Evolutionary conservation across 2,329 filamentous ascomycete species (phyloP).

Genomic region (Hymenotorrendiella dingleyae): DNA sequence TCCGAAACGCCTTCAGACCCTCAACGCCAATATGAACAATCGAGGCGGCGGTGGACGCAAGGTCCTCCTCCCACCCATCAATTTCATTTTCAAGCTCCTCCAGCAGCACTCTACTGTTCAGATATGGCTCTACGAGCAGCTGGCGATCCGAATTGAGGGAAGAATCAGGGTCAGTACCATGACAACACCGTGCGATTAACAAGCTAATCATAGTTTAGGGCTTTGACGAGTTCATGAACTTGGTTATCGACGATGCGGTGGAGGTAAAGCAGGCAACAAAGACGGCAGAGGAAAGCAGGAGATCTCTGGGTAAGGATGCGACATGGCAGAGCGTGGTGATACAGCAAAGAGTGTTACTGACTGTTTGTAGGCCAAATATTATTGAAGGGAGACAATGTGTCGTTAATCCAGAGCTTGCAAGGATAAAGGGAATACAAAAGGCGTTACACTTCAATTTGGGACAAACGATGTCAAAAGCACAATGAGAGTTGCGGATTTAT

Average conservation of each 20-base stretch:
- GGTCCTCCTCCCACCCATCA: conserved; percentile 71
- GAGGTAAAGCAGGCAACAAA: conserved; percentile 85
- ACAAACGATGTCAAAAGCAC: conserved; percentile 17
- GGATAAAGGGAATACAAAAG: conserved; percentile 21
- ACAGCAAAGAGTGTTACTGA: conserved; percentile 16
- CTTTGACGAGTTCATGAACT: conserved; percentile 99
- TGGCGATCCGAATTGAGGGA: conserved; percentile 89
- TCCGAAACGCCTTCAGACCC: background rate
- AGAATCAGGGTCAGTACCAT: conserved; percentile 74
- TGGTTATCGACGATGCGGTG: conserved; percentile 91
- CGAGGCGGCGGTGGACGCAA: conserved; percentile 44
- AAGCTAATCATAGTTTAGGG: conserved; percentile 48
- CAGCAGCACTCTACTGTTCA: conserved; percentile 71
- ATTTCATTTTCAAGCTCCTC: conserved; percentile 91
- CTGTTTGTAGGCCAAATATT: conserved; percentile 51
- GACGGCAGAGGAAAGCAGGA: conserved; percentile 71
- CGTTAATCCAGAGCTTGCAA: conserved; percentile 47
- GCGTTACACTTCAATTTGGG: conserved; percentile 21
- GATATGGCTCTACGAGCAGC: conserved; percentile 96
- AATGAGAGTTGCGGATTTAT: conserved; percentile 6
- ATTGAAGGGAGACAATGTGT: conserved; percentile 63
- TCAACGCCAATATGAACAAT: conserved; percentile 30
- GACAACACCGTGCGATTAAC: background rate
- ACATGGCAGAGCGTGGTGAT: conserved; percentile 9
- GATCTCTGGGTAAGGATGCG: conserved; percentile 64